Conservation (phyloP, 352 stramenopile species). For the Globisporangium acanthophoron region DNA sequence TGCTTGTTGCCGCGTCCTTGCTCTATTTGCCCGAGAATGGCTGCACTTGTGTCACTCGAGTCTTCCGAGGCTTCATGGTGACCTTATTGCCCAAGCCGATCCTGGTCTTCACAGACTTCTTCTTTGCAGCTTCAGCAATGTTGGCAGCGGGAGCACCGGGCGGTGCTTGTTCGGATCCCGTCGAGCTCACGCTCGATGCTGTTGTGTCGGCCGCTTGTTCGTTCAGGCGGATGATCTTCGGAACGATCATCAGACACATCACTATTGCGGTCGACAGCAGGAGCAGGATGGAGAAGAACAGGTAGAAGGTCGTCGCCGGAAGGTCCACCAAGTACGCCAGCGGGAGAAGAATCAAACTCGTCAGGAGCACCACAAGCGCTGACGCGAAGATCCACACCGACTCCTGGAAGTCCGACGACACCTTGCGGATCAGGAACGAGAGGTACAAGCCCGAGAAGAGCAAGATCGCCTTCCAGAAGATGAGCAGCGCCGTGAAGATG, state of each 20-base stretch:
- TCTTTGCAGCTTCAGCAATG: too few relatives aligned
- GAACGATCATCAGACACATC: too few relatives aligned
- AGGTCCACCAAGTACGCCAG: slow-evolving; percentile 21
- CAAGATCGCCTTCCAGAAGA: slow-evolving; percentile 38
- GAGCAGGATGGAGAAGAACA: slow-evolving; percentile 7
- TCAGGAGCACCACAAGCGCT: slow-evolving; percentile 16
- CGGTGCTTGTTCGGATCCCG: too few relatives aligned
- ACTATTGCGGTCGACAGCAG: too few relatives aligned
- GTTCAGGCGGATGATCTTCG: too few relatives aligned
- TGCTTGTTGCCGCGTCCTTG: background rate
- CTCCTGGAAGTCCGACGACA: slow-evolving; percentile 45
- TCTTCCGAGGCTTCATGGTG: background rate
- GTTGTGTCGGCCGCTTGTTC: too few relatives aligned
- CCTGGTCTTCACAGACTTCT: background rate
- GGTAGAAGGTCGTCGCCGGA: slow-evolving; percentile 13
- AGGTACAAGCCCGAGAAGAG: slow-evolving; percentile 16
- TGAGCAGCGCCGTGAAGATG: slow-evolving; percentile 27
- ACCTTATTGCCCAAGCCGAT: background rate
- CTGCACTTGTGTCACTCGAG: background rate
- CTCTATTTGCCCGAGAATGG: background rate
- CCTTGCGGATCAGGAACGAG: slow-evolving; percentile 23
- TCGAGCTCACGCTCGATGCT: too few relatives aligned
- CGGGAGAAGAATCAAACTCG: slow-evolving; percentile 17
- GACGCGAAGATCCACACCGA: slow-evolving; percentile 27
- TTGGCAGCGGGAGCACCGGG: too few relatives aligned